These are phyloP conservation scores for Coemansia sp. DNA, from an alignment of 192 early-diverging fungal genomes.

Conservation along the genomic window DNA sequence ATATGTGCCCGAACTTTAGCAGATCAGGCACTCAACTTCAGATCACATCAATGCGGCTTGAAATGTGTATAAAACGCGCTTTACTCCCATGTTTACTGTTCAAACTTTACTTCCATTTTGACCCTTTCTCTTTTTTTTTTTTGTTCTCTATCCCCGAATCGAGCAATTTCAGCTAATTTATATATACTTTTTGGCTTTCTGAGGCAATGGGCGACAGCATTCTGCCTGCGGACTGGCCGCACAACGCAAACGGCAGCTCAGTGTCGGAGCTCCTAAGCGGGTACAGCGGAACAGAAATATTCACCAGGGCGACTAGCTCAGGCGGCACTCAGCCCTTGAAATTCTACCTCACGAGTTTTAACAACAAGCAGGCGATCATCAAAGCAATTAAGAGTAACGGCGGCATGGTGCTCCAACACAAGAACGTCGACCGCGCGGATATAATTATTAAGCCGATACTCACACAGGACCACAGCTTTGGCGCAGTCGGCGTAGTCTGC, in stretches of 20 bases:
- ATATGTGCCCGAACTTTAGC: neutral
- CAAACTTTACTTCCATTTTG: neutral
- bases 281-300: neutral
- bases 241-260: neutral
- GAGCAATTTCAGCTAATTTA: neutral
- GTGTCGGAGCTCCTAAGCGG: neutral
- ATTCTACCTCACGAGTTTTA: conserved; percentile 13
- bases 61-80: neutral
- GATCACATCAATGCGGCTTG: conserved; percentile 2
- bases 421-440: conserved; percentile 11
- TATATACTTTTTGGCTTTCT: conserved; percentile 6
- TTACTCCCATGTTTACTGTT: neutral
- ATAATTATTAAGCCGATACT: conserved; percentile 16
- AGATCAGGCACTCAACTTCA: neutral
- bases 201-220: conserved; percentile 7
- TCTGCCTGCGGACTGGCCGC: conserved; percentile 10
- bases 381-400: neutral
- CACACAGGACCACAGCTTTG: neutral
- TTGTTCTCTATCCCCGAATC: too few relatives aligned
- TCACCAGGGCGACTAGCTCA: neutral
- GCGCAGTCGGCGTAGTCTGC: conserved; percentile 2
- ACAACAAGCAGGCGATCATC: neutral
- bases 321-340: neutral
- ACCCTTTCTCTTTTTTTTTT: neutral
- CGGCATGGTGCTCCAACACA: neutral